phyloP scores from a whole-genome alignment of 2,329 filamentous ascomycete genomes.

The Trichoderma endophyticum region DNA sequence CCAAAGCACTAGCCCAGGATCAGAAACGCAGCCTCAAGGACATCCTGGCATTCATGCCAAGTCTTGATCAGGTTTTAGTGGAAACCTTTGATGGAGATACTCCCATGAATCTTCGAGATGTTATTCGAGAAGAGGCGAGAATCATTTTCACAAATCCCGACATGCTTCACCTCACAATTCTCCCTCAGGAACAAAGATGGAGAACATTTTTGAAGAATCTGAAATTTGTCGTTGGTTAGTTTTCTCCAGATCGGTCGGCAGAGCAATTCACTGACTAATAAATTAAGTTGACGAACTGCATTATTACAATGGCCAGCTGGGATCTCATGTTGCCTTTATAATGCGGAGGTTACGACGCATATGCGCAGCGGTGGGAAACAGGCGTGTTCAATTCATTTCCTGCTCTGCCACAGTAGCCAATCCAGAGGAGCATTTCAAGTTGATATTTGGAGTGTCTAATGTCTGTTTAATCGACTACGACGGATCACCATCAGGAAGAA shows the following conservation, averaged over 20 bases:
- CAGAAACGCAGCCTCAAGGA: slow-evolving; percentile 86
- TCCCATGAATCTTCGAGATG: slow-evolving; percentile 71
- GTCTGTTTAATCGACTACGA: slow-evolving; percentile 85
- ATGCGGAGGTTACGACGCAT: slow-evolving; percentile 86
- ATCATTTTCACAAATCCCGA: slow-evolving; percentile 98
- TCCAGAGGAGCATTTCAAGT: slow-evolving; percentile 84
- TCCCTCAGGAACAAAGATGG: slow-evolving; percentile 91
- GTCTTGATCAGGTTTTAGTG: slow-evolving; percentile 70
- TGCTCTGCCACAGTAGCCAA: slow-evolving; percentile 97
- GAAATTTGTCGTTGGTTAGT: slow-evolving; percentile 73
- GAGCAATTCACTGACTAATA: not conserved
- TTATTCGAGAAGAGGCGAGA: slow-evolving; percentile 80
- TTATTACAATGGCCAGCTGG: slow-evolving; percentile 93
- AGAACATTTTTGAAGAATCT: slow-evolving; percentile 83
- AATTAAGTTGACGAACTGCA: slow-evolving; percentile 74
- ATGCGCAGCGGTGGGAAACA: slow-evolving; percentile 86
- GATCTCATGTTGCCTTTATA: slow-evolving; percentile 89
- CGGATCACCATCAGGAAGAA: slow-evolving; percentile 82
- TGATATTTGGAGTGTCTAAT: slow-evolving; percentile 84
- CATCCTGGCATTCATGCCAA: slow-evolving; percentile 75
- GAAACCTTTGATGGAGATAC: slow-evolving; percentile 98
- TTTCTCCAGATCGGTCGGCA: no score
- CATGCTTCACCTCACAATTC: slow-evolving; percentile 91
- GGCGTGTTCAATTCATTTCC: slow-evolving; percentile 82
- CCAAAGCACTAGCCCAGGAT: slow-evolving; percentile 93